These are phyloP conservation scores for Thalia dealbata DNA, from an alignment of 176 grass and related monocot genomes.

Conservation along the genomic window DNA sequence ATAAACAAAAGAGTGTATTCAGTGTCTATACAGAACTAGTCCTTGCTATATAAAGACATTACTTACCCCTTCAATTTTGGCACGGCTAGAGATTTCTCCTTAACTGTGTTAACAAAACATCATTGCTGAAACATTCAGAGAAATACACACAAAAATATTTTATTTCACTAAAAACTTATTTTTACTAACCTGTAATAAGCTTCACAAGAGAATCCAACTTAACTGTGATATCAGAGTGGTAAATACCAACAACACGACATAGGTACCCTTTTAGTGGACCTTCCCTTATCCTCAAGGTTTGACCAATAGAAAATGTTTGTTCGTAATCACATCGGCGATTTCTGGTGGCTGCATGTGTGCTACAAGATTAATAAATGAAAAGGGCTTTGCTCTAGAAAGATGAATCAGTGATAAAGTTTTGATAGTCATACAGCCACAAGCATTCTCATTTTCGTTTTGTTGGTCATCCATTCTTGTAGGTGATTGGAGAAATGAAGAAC, in stretches of 20 bases:
- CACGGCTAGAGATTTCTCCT: background rate
- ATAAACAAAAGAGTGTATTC: background rate
- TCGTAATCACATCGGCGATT: slow-evolving; percentile 50
- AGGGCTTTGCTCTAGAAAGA: too few relatives aligned
- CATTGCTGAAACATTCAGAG: slow-evolving; percentile 6
- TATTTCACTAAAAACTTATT: slow-evolving; percentile 9
- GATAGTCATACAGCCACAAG: slow-evolving; percentile 28
- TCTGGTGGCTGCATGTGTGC: slow-evolving; percentile 28
- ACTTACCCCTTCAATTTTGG: background rate
- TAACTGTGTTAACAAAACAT: slow-evolving; percentile 39
- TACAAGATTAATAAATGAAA: slow-evolving; percentile 30
- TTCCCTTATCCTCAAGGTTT: slow-evolving; percentile 72
- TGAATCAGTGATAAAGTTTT: slow-evolving; percentile 7
- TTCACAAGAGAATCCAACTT: slow-evolving; percentile 93
- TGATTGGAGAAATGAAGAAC: slow-evolving; percentile 38
- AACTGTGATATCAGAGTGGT: slow-evolving; percentile 81
- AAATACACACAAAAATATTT: slow-evolving; percentile 22
- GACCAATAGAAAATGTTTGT: slow-evolving; percentile 68
- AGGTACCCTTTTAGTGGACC: slow-evolving; percentile 98
- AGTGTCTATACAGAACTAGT: background rate
- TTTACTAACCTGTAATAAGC: slow-evolving; percentile 85
- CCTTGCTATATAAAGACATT: background rate
- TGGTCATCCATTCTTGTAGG: slow-evolving; percentile 36
- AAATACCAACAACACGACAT: slow-evolving; percentile 78
- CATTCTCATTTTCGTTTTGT: slow-evolving; percentile 4